phyloP scores from a whole-genome alignment of 2,329 filamentous ascomycete genomes.

The Pseudocercospora cruenta region DNA sequence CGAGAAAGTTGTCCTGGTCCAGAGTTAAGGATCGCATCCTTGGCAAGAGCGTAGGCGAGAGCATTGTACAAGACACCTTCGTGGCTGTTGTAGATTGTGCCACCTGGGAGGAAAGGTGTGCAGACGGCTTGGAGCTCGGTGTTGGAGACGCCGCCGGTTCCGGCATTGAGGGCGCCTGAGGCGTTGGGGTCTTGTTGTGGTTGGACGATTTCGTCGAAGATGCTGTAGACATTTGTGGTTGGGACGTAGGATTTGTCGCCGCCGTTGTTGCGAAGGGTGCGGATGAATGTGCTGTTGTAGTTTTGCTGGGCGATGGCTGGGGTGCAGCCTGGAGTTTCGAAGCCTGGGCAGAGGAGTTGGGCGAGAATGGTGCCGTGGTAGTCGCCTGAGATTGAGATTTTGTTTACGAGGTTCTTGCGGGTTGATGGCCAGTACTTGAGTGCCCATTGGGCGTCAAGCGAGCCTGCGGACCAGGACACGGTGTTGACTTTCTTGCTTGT shows the following conservation, averaged over 20 bases:
- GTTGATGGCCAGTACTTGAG: conserved; percentile 61
- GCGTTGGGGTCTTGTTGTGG: conserved; percentile 52
- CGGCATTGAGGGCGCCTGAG: conserved; percentile 50
- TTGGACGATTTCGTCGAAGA: conserved; percentile 57
- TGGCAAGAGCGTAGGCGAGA: conserved; percentile 47
- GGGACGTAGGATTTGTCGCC: conserved; percentile 59
- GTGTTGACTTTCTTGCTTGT: conserved; percentile 46
- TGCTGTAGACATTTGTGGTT: conserved; percentile 57
- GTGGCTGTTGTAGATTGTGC: conserved; percentile 52
- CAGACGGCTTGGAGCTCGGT: conserved; percentile 53
- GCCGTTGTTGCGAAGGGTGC: conserved; percentile 46
- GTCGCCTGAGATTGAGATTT: conserved; percentile 56
- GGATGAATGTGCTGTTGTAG: conserved; percentile 50
- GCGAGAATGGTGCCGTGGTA: conserved; percentile 54
- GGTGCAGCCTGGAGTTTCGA: conserved; percentile 32
- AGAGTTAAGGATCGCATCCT: conserved; percentile 53
- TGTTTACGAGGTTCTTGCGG: conserved; percentile 49
- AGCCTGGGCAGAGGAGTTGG: conserved; percentile 38
- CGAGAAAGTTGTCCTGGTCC: conserved; percentile 48
- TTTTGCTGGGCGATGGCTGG: conserved; percentile 54
- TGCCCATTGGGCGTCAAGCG: conserved; percentile 59
- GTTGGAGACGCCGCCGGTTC: conserved; percentile 54
- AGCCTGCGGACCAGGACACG: conserved; percentile 61
- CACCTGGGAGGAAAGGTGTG: conserved; percentile 38
- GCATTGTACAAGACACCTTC: conserved; percentile 55